These are phyloP conservation scores for Coemansia sp. DNA, from an alignment of 192 early-diverging fungal species.

Conservation along the genomic window DNA sequence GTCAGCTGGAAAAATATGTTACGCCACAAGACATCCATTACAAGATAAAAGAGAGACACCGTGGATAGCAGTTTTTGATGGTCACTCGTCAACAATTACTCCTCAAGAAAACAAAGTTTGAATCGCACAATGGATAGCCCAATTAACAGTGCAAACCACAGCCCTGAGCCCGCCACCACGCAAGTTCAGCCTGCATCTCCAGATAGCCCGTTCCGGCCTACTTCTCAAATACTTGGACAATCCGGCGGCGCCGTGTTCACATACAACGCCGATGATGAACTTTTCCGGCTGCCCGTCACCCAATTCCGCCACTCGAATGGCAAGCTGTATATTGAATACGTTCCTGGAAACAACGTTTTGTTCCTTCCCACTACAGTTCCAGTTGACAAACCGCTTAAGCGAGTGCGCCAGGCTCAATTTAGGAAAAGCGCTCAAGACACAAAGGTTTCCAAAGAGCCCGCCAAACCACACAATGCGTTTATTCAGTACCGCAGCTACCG, in stretches of 20 bases:
- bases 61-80: background rate
- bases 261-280: conserved; percentile 6
- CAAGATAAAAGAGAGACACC: background rate
- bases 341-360: conserved; percentile 27
- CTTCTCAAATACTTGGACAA: conserved; percentile 14
- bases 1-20: background rate
- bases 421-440: background rate
- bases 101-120: background rate
- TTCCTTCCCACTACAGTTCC: conserved; percentile 15
- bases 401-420: conserved; percentile 4
- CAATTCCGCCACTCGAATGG: conserved; percentile 21
- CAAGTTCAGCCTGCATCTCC: background rate
- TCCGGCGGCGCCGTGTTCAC: conserved; percentile 4
- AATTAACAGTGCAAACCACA: background rate
- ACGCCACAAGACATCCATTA: background rate
- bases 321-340: conserved; percentile 29
- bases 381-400: background rate
- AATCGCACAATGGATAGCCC: background rate
- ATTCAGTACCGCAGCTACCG: conserved; percentile 30
- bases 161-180: background rate
- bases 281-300: conserved; percentile 15
- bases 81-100: background rate
- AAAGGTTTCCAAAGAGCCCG: conserved; percentile 1
- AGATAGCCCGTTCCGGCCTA: background rate
- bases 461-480: conserved; percentile 29